Evolutionary conservation across 495 filamentous ascomycete species (phyloP).

Genomic region (Penicillium manginii): DNA sequence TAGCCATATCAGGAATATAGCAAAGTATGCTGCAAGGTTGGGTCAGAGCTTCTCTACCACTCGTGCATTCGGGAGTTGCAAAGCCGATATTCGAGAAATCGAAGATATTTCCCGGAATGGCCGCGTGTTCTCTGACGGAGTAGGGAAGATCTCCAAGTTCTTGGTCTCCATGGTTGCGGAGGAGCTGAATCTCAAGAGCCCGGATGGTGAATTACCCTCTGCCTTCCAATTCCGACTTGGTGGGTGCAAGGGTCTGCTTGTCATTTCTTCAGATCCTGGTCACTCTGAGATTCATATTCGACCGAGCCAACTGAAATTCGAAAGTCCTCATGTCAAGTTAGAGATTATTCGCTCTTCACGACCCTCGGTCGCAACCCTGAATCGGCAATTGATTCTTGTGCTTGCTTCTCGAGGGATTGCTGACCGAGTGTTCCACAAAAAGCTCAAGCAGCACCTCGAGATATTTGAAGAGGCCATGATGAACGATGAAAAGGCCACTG

Average conservation of each 20-base stretch:
- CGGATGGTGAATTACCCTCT: slow-evolving; percentile 61
- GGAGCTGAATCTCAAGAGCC: slow-evolving; percentile 61
- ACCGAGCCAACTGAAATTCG: slow-evolving; percentile 85
- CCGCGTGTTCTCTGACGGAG: slow-evolving; percentile 84
- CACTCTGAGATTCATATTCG: slow-evolving; percentile 73
- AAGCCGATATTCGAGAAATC: slow-evolving; percentile 46
- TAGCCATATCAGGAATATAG: slow-evolving; percentile 71
- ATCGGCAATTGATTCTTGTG: slow-evolving; percentile 86
- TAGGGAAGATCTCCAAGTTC: slow-evolving; percentile 86
- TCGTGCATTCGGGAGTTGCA: slow-evolving; percentile 58
- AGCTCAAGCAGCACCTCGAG: slow-evolving; percentile 65
- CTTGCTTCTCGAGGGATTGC: slow-evolving; percentile 76
- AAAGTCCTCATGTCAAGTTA: slow-evolving; percentile 66
- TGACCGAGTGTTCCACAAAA: slow-evolving; percentile 66
- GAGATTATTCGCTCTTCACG: slow-evolving; percentile 85
- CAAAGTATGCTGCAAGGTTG: slow-evolving; percentile 83
- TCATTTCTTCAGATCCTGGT: slow-evolving; percentile 63
- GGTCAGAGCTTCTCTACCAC: slow-evolving; percentile 98
- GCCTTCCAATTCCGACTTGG: slow-evolving; percentile 90
- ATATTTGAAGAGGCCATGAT: slow-evolving; percentile 70
- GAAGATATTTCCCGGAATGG: slow-evolving; percentile 68
- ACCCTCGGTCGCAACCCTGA: slow-evolving; percentile 75
- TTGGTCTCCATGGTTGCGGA: slow-evolving; percentile 70
- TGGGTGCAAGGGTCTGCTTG: slow-evolving; percentile 89
- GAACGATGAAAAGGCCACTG: slow-evolving; percentile 62